These are phyloP conservation scores for Phaseolus coccineus DNA, from an alignment of 331 rosid genomes.

Conservation along the genomic window DNA sequence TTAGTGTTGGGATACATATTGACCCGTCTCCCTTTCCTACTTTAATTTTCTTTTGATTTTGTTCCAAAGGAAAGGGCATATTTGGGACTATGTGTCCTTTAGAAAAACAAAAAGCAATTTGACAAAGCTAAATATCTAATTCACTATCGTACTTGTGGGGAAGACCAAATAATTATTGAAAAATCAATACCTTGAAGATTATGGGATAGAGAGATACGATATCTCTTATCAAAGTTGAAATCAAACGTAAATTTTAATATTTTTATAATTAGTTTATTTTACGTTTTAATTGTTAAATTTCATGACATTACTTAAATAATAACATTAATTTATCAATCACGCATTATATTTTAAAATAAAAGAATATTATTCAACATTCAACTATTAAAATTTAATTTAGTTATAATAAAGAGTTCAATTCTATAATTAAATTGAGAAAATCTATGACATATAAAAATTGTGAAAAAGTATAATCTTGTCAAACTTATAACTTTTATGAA, in stretches of 20 bases:
- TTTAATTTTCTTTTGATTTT: constrained; percentile 3
- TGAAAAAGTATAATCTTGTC: not conserved
- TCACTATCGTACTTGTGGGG: constrained; percentile 6
- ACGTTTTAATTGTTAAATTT: not conserved
- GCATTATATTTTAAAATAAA: not conserved
- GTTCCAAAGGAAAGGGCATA: constrained; percentile 39
- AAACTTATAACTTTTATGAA: not conserved
- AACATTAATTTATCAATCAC: not conserved
- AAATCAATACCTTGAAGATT: constrained; percentile 1
- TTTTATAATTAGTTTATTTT: not conserved
- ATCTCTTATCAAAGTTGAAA: not conserved
- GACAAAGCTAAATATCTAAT: constrained; percentile 20
- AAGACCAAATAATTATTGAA: constrained; percentile 21
- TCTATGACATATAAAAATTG: not conserved
- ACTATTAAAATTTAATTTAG: not conserved
- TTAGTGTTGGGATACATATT: not conserved
- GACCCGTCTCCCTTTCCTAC: not conserved
- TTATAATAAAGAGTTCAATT: not conserved
- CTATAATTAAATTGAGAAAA: not conserved
- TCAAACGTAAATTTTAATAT: not conserved
- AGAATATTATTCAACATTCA: not conserved
- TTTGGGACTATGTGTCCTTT: constrained; percentile 52
- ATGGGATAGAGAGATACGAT: not conserved
- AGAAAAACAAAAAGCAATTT: constrained; percentile 39
- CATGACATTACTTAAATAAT: not conserved